Conservation (phyloP, 495 filamentous ascomycete species). For the Aspergillus heteromorphus region DNA sequence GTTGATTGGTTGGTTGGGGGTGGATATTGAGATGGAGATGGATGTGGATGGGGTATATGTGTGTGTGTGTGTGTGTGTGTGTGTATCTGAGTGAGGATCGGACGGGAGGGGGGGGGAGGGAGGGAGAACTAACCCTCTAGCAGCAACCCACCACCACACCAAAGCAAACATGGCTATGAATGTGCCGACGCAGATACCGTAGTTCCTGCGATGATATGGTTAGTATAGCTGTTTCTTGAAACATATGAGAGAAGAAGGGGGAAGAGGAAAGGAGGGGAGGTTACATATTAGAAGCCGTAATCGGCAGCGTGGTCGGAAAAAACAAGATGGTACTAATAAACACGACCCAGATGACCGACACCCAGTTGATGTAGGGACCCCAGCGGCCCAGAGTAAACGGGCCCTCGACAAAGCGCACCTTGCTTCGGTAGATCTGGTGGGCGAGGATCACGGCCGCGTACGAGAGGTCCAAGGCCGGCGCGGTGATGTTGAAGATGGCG, state of each 20-base stretch:
- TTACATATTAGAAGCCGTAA: constrained; percentile 60
- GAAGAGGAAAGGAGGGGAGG: constrained; percentile 2
- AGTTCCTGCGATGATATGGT: constrained; percentile 53
- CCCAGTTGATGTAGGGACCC: constrained; percentile 52
- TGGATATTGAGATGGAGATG: too few species aligned
- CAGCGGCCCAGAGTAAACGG: constrained; percentile 60
- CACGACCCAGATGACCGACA: constrained; percentile 59
- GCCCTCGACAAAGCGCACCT: constrained; percentile 56
- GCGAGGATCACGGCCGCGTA: constrained; percentile 66
- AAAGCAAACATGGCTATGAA: constrained; percentile 58
- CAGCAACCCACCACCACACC: constrained; percentile 62
- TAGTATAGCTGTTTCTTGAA: background rate
- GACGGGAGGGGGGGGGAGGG: background rate
- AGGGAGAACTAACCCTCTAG: constrained; percentile 43
- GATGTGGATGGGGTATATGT: too few species aligned
- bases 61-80: too few species aligned
- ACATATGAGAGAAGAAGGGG: background rate
- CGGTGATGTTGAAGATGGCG: constrained; percentile 67
- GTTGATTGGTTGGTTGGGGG: too few species aligned
- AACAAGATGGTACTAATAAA: constrained; percentile 66
- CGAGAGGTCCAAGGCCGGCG: constrained; percentile 62
- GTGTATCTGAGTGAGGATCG: too few species aligned
- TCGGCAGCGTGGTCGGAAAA: constrained; percentile 56
- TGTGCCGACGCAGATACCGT: constrained; percentile 59
- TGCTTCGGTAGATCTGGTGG: constrained; percentile 52